Base-by-base conservation (phyloP, 1,284 basidiomycete species). In the Amylostereum chailletii region DNA sequence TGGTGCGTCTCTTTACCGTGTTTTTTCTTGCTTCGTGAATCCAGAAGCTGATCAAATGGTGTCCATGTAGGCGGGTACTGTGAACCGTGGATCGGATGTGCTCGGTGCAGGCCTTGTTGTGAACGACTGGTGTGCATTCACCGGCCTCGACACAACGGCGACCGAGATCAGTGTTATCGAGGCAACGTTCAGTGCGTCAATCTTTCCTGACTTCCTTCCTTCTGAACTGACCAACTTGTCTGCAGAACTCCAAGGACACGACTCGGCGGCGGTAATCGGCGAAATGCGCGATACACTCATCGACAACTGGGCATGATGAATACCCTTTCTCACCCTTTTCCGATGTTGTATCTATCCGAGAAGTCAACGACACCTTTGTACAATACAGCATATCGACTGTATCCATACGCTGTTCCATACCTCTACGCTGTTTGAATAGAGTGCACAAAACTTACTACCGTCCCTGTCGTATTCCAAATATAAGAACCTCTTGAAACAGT, bases 81-180 rank as follows among this genome's bases (percentile, higher is more conserved):
- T 99, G 49, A 99, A 99, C 71, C 87, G 96, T 62, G 95, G 95
- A 61, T 96, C 93, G 45, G 94, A 98, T 61, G 91, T 99, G 41
- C 88, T 99, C 58, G 96, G 96, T 45, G 96, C 95, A 5, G 96
- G 96, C 29, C 75, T 99, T 46, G 91, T 99, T 50, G 96, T 98
- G 53, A 99, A 99, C 64, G 94, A 99, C 68, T 99, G 94, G 93
- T 93, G 90, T 71, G 95, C 96, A 11, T 99, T 99, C 69, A 92
- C 91, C 32, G 94, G 94, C 39, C 76, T 95, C 40, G 94, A 97
- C 65, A 96, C 95, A 50, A 98, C 95, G 27, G 96, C 96, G 19
- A 98, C 95, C 47, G 96, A 99, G 70, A 91, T 98, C 65, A 91
- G 86, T 60, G 96, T 99, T 46, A 96, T 99, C 58, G 96, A 99